Evolutionary conservation across 2,329 filamentous ascomycete genomes (phyloP).

Genomic region (Ascochyta clinopodiicola): DNA sequence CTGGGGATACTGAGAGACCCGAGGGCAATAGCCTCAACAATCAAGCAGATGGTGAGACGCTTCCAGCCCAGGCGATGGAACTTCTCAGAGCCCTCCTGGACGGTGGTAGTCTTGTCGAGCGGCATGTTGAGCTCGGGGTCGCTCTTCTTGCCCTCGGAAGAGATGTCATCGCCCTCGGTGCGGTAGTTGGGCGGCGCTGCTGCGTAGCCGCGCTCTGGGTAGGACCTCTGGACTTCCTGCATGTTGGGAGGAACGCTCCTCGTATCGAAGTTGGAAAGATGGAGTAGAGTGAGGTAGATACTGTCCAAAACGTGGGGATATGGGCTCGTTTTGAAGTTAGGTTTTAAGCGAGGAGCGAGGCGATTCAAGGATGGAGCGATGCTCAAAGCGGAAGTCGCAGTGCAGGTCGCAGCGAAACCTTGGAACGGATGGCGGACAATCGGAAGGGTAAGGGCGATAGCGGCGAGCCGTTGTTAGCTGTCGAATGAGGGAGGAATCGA

Average conservation of each 20-base stretch:
- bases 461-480: slow-evolving; percentile 3
- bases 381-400: slow-evolving; percentile 25
- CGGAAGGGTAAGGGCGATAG: slow-evolving; percentile 1
- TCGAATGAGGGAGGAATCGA: not conserved
- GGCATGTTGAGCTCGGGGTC: slow-evolving; percentile 41
- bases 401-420: slow-evolving; percentile 30
- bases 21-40: slow-evolving; percentile 59
- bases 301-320: slow-evolving; percentile 14
- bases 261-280: not conserved
- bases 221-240: slow-evolving; percentile 27
- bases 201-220: slow-evolving; percentile 19
- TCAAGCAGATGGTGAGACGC: slow-evolving; percentile 56
- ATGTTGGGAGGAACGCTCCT: slow-evolving; percentile 18
- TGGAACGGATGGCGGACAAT: slow-evolving; percentile 15
- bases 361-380: slow-evolving; percentile 1
- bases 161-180: slow-evolving; percentile 28
- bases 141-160: slow-evolving; percentile 42
- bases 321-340: slow-evolving; percentile 22
- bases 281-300: not conserved
- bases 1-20: slow-evolving; percentile 55
- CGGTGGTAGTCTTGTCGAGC: slow-evolving; percentile 39
- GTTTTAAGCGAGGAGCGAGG: slow-evolving; percentile 20
- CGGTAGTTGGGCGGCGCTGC: slow-evolving; percentile 27
- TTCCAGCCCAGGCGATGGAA: slow-evolving; percentile 58
- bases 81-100: slow-evolving; percentile 48